Evolutionary conservation across 352 stramenopile species (phyloP).

Genomic region (Phytopythium delawarense): DNA sequence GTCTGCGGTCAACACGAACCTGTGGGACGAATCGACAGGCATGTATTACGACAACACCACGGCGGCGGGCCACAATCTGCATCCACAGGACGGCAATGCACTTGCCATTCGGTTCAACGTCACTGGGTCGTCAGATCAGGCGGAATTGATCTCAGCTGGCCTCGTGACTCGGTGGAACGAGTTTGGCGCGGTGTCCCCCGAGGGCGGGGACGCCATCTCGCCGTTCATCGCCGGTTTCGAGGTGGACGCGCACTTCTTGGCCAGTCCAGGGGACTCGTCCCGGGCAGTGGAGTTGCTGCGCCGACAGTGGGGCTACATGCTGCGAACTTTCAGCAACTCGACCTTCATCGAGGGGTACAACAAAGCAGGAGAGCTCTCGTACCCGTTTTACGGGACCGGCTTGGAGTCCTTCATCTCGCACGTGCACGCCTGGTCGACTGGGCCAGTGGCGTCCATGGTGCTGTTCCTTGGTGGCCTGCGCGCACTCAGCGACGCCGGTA

Average conservation of each 20-base stretch:
- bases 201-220: slow-evolving; percentile 24
- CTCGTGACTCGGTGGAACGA: slow-evolving; percentile 23
- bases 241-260: slow-evolving; percentile 25
- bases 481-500: slow-evolving; percentile 18
- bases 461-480: slow-evolving; percentile 19
- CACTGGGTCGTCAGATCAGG: slow-evolving; percentile 16
- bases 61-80: slow-evolving; percentile 10
- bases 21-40: slow-evolving; percentile 22
- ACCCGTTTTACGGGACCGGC: slow-evolving; percentile 28
- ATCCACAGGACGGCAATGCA: slow-evolving; percentile 29
- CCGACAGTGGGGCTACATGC: slow-evolving; percentile 36
- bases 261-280: slow-evolving; percentile 18
- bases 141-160: slow-evolving; percentile 14
- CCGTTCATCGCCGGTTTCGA: slow-evolving; percentile 30
- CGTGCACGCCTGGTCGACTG: slow-evolving; percentile 29
- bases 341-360: slow-evolving; percentile 36
- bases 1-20: slow-evolving; percentile 19
- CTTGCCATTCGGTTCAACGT: slow-evolving; percentile 30
- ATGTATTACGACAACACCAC: slow-evolving; percentile 32
- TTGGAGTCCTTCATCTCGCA: slow-evolving; percentile 29
- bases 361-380: slow-evolving; percentile 24
- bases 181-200: slow-evolving; percentile 24
- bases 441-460: slow-evolving; percentile 22
- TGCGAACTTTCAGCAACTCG: slow-evolving; percentile 31
- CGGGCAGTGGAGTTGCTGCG: slow-evolving; percentile 25